These are phyloP conservation scores for Gossypium arboreum DNA, from an alignment of 345 rosid species.

Conservation along the genomic window DNA sequence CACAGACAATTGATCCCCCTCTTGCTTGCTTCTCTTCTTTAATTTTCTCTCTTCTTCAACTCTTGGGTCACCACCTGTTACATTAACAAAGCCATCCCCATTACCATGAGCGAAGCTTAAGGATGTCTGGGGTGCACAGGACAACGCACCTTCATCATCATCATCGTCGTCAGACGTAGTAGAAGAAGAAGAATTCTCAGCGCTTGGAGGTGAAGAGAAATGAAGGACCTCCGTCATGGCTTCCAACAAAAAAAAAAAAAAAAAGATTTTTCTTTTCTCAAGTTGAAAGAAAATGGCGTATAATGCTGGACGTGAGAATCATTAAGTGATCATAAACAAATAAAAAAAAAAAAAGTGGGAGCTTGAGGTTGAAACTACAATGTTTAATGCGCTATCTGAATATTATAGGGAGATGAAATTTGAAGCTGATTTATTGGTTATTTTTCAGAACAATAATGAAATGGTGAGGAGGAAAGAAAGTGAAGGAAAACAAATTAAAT, in stretches of 20 bases:
- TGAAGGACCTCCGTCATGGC: slow-evolving; percentile 81
- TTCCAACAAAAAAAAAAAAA: slow-evolving; percentile 25
- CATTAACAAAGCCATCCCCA: slow-evolving; percentile 21
- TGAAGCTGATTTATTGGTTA: not conserved
- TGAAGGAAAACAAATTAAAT: not conserved
- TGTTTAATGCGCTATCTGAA: not conserved
- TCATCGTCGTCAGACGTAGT: too few species aligned
- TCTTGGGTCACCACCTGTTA: slow-evolving; percentile 20
- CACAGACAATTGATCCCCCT: slow-evolving; percentile 63
- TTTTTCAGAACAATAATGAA: not conserved
- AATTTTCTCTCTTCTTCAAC: slow-evolving; percentile 17
- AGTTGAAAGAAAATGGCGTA: slow-evolving; percentile 10
- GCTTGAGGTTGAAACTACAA: slow-evolving; percentile 7
- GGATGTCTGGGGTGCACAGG: slow-evolving; percentile 30
- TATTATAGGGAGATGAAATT: not conserved
- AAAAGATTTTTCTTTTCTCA: not conserved
- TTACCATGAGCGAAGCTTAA: slow-evolving; percentile 31
- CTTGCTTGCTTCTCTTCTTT: slow-evolving; percentile 20
- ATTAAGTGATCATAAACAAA: slow-evolving; percentile 20
- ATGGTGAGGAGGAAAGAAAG: not conserved
- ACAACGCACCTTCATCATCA: slow-evolving; percentile 17
- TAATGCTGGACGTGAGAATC: slow-evolving; percentile 34
- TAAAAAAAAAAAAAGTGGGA: not conserved
- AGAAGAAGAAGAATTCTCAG: slow-evolving; percentile 32
- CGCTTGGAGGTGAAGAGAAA: slow-evolving; percentile 52